Percentiles rank a stretch among this genome's conserved stretches.
Evolutionary conservation across 441 rosid species (phyloP).

Genomic region (Populus hybrid): DNA sequence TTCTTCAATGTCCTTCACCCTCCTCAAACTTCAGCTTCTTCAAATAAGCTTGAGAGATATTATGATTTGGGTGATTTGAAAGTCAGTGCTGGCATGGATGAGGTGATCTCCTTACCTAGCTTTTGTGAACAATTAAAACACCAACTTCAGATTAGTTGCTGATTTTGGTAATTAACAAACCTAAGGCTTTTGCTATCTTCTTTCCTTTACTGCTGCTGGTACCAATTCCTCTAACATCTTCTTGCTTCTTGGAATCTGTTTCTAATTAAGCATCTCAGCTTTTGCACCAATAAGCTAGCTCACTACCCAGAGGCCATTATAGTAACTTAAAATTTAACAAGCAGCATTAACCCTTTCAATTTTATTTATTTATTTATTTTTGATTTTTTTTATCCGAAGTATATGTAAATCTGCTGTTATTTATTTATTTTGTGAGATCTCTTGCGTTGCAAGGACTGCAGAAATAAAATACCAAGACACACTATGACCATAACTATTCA

Average conservation of each 20-base stretch:
- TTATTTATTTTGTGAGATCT: background rate
- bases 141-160: background rate
- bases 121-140: slow-evolving; percentile 9
- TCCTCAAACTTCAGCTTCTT: slow-evolving; percentile 51
- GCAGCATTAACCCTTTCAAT: background rate
- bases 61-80: slow-evolving; percentile 67
- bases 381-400: background rate
- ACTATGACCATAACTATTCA: background rate
- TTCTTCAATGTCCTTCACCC: slow-evolving; percentile 87
- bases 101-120: slow-evolving; percentile 51
- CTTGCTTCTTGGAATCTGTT: background rate
- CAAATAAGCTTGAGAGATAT: slow-evolving; percentile 75
- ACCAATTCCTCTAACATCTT: background rate
- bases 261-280: background rate
- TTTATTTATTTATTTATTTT: background rate
- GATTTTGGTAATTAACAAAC: background rate
- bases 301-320: background rate
- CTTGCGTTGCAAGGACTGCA: background rate
- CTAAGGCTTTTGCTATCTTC: background rate
- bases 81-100: slow-evolving; percentile 53
- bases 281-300: background rate
- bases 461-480: background rate
- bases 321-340: background rate
- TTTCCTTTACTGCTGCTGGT: background rate
- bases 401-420: background rate